Percentiles rank a stretch among this genome's conserved stretches.
Conservation (phyloP, 2,329 filamentous ascomycete species). For the Triangularia setosa region DNA sequence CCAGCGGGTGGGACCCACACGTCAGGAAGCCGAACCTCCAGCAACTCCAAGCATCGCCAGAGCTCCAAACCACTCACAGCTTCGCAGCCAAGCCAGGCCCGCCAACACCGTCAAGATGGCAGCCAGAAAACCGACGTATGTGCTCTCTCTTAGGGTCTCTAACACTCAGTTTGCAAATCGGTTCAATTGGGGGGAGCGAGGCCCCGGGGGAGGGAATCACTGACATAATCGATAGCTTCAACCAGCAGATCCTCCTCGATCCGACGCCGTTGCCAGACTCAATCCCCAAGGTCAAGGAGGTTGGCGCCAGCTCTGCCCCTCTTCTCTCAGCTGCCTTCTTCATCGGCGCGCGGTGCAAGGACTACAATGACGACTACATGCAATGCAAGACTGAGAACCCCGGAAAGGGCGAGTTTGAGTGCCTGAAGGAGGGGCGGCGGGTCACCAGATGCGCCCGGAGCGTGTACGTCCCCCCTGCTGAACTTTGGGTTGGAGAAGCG, state of each 20-base stretch:
- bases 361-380: constrained; percentile 99
- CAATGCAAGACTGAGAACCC: constrained; percentile 96
- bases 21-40: constrained; percentile 23
- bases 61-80: constrained; percentile 28
- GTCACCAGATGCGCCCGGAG: constrained; percentile 95
- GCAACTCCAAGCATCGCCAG: constrained; percentile 16
- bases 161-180: not conserved
- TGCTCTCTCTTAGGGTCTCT: constrained; percentile 11
- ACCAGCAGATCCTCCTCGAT: constrained; percentile 89
- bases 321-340: constrained; percentile 91
- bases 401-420: constrained; percentile 87
- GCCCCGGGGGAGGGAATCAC: not conserved
- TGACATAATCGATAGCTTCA: constrained; percentile 64
- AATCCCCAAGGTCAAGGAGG: constrained; percentile 89
- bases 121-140: constrained; percentile 56
- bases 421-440: constrained; percentile 91
- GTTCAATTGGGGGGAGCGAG: constrained; percentile 13
- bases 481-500: constrained; percentile 3
- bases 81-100: constrained; percentile 23
- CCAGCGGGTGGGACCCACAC: constrained; percentile 12
- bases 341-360: constrained; percentile 89
- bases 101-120: constrained; percentile 51
- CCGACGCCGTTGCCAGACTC: constrained; percentile 89
- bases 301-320: constrained; percentile 89
- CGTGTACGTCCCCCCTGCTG: constrained; percentile 64